Conservation (phyloP, 2,329 filamentous ascomycete species). For the Pseudogymnoascus sp. region DNA sequence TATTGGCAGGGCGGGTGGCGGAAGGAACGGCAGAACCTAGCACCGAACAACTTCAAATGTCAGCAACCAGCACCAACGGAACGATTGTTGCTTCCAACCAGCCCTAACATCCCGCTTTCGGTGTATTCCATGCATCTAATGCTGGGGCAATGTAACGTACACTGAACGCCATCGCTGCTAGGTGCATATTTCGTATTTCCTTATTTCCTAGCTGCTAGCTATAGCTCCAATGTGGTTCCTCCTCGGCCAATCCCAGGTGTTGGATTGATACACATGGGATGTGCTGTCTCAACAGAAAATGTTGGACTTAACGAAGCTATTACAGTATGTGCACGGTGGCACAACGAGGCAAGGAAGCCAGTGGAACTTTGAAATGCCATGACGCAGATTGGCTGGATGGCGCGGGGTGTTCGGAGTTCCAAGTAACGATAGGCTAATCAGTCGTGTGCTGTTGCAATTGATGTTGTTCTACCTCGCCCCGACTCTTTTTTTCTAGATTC, state of each 20-base stretch:
- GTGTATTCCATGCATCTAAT: background rate
- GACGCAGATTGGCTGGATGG: background rate
- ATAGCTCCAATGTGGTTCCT: background rate
- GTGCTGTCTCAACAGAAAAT: background rate
- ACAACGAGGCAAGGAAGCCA: background rate
- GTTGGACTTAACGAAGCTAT: background rate
- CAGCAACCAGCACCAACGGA: background rate
- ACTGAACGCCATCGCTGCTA: background rate
- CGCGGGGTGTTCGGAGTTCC: background rate
- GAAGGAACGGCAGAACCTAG: background rate
- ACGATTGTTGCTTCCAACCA: background rate
- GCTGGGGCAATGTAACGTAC: background rate
- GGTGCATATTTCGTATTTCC: background rate
- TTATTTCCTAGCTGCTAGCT: background rate
- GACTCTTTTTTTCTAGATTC: background rate
- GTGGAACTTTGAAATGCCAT: background rate
- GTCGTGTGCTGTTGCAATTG: background rate
- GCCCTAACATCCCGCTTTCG: conserved; percentile 2
- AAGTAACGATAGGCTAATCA: background rate
- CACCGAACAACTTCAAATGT: background rate
- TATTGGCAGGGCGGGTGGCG: conserved; percentile 4
- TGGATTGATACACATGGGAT: conserved; percentile 8
- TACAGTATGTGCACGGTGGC: background rate
- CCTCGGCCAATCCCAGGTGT: background rate
- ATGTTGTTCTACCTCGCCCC: background rate